Evolutionary conservation across 2,329 filamentous ascomycete genomes (phyloP).

Genomic region (Cladosporium sp.): DNA sequence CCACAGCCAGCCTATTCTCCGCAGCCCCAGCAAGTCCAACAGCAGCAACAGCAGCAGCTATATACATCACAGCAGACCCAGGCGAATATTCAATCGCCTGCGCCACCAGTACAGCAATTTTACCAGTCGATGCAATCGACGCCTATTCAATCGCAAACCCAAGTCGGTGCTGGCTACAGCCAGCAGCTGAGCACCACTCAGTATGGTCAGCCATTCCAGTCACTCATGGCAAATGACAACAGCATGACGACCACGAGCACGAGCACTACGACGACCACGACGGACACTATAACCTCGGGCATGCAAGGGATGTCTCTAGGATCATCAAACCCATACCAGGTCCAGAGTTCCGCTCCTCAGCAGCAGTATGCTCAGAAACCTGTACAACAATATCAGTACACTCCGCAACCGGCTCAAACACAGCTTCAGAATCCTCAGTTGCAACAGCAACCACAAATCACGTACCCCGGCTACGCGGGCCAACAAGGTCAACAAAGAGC

Average conservation of each 20-base stretch:
- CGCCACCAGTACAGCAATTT: neutral
- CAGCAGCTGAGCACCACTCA: neutral
- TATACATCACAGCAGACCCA: neutral
- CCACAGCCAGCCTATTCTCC: neutral
- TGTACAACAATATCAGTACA: neutral
- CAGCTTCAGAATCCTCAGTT: neutral
- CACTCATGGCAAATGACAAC: neutral
- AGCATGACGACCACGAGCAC: neutral
- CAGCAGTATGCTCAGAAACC: neutral
- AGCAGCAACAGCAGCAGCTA: neutral
- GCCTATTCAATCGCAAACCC: neutral
- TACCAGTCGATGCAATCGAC: neutral
- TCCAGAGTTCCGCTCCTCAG: neutral
- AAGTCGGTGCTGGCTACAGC: neutral
- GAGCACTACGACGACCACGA: neutral
- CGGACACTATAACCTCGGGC: neutral
- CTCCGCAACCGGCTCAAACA: neutral
- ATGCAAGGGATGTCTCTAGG: neutral
- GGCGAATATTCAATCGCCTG: neutral
- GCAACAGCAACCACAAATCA: conserved; percentile 3
- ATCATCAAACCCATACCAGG: neutral
- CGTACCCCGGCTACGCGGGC: neutral
- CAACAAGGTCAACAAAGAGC: neutral
- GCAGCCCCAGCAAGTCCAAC: neutral
- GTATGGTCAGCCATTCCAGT: neutral